Conservation (phyloP, 2,329 filamentous ascomycete genomes). For the Trichoderma brevicompactum region DNA sequence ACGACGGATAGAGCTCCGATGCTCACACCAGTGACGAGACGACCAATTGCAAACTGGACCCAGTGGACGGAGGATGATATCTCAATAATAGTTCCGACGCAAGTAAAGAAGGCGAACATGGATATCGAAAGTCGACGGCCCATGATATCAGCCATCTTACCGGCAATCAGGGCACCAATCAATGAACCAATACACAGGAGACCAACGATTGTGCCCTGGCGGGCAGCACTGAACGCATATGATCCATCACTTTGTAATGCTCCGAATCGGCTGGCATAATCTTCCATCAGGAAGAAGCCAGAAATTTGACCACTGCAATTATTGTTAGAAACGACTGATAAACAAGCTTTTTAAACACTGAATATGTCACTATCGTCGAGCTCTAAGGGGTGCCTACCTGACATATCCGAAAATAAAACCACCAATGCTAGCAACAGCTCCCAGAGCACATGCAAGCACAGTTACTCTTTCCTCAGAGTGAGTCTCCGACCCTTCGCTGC, state of each 20-base stretch:
- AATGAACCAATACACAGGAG: slow-evolving; percentile 13
- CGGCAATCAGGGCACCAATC: slow-evolving; percentile 15
- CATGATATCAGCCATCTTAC: slow-evolving; percentile 18
- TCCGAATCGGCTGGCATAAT: slow-evolving; percentile 24
- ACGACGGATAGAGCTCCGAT: slow-evolving; percentile 19
- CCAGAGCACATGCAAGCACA: slow-evolving; percentile 17
- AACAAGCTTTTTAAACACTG: not conserved
- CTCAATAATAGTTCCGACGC: slow-evolving; percentile 14
- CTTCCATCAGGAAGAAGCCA: slow-evolving; percentile 24
- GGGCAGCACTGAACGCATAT: slow-evolving; percentile 21
- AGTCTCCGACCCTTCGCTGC: not conserved
- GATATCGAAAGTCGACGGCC: slow-evolving; percentile 26
- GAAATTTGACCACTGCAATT: slow-evolving; percentile 18
- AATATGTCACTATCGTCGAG: not conserved
- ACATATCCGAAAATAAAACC: slow-evolving; percentile 26
- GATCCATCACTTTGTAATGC: slow-evolving; percentile 22
- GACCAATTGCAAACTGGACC: slow-evolving; percentile 24
- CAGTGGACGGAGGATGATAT: slow-evolving; percentile 19
- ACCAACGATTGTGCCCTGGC: slow-evolving; percentile 20
- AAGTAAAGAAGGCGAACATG: slow-evolving; percentile 19
- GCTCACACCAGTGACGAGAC: slow-evolving; percentile 17
- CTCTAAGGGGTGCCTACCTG: slow-evolving; percentile 1
- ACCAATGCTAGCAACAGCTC: slow-evolving; percentile 21
- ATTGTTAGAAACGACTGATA: not conserved
- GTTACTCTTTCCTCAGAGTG: slow-evolving; percentile 11